phyloP scores from a whole-genome alignment of 2,329 filamentous ascomycete genomes.

The Alternaria metachromatica region DNA sequence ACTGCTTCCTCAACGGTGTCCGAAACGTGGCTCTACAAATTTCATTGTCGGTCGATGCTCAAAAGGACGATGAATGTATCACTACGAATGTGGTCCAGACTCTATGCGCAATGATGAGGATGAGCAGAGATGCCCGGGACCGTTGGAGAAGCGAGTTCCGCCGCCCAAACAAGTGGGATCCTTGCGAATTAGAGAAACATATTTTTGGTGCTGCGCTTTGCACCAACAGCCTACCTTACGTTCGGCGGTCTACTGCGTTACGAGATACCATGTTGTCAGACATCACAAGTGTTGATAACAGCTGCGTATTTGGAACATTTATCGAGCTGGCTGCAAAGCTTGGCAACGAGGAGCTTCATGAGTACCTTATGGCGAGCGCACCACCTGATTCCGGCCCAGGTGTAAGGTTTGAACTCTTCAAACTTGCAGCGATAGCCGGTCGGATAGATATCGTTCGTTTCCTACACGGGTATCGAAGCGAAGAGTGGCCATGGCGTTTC shows the following conservation, averaged over 20 bases:
- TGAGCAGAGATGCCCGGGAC: no score
- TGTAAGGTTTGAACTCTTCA: fast-evolving
- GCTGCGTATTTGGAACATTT: neutral
- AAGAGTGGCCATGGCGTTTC: no score
- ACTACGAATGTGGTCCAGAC: neutral
- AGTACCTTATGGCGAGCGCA: neutral
- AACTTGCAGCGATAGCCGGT: fast-evolving
- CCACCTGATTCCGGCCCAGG: fast-evolving
- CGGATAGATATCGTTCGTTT: neutral
- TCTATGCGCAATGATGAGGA: no score
- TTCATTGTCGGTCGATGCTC: no score
- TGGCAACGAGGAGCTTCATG: neutral
- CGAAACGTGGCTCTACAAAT: neutral
- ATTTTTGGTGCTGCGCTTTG: neutral
- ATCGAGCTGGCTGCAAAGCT: neutral
- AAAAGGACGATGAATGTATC: neutral
- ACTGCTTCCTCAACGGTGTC: neutral
- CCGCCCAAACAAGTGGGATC: neutral
- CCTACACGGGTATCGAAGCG: no score
- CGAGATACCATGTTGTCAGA: neutral
- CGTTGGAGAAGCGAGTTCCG: no score
- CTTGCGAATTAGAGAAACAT: fast-evolving
- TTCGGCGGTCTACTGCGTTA: neutral
- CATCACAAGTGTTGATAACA: fast-evolving
- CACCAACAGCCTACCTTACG: neutral